phyloP scores from a whole-genome alignment of 2,329 filamentous ascomycete genomes.

The Cladosporium sp. region DNA sequence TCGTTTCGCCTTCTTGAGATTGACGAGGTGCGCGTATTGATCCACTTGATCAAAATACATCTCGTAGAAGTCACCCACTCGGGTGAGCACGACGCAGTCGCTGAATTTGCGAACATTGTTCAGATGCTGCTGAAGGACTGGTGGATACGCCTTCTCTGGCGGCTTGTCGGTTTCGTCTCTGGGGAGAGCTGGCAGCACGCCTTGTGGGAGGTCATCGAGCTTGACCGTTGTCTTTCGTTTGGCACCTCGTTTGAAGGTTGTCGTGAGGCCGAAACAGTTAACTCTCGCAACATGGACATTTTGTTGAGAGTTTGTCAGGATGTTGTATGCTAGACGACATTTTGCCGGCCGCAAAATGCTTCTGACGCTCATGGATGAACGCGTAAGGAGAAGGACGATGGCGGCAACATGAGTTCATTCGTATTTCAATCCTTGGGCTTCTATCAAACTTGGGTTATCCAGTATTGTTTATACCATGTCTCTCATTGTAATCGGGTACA shows the following conservation, averaged over 20 bases:
- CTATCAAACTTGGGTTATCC: no score
- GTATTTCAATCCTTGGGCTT: no score
- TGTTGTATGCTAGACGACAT: neutral
- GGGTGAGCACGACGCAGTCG: constrained; percentile 85
- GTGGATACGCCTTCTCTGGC: constrained; percentile 62
- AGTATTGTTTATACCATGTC: no score
- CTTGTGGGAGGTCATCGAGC: constrained; percentile 52
- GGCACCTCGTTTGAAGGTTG: constrained; percentile 30
- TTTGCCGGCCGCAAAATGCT: neutral
- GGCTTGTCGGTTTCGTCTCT: constrained; percentile 40
- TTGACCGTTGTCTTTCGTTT: constrained; percentile 38
- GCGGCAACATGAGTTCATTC: neutral
- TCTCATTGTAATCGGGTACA: no score
- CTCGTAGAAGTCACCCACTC: constrained; percentile 96
- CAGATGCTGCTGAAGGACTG: constrained; percentile 80
- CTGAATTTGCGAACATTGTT: constrained; percentile 88
- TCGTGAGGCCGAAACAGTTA: neutral
- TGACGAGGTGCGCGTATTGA: constrained; percentile 78
- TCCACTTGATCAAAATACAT: constrained; percentile 95
- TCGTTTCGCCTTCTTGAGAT: constrained; percentile 78
- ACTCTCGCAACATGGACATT: no score
- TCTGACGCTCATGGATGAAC: constrained; percentile 4
- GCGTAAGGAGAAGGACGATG: neutral
- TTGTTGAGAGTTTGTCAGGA: neutral
- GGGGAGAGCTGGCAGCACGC: constrained; percentile 44